Base-by-base conservation (phyloP, 768 basidiomycete species). In the Gyrodon lividus region DNA sequence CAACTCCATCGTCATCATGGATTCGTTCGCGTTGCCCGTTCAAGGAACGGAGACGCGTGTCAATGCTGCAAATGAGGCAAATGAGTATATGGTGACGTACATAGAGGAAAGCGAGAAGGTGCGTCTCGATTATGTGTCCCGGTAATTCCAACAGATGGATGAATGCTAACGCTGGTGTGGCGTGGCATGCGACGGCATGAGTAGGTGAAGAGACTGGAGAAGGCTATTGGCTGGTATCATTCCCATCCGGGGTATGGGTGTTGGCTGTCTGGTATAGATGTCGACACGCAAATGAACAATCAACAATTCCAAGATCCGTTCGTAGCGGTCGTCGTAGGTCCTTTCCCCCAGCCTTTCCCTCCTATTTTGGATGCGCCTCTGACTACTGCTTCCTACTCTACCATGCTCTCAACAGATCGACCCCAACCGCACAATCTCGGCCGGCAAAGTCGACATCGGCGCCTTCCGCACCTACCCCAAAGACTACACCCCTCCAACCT, bases 191-290 rank as follows among this genome's bases (percentile, higher is more conserved):
- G 30, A 13, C 38, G 12, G 13, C 5, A 44, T 20, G 40, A 39
- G 46, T 68, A 97, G 84, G 93, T 90, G 13, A 88, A 86, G 45
- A 75, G 94, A 63, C 75, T 83, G 43, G 93, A 96, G 68, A 84
- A 94, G 65, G 86, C 84, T 6, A 89, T 95, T 58, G 93, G 93
- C n/a, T 96, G 93, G 93, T 97, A 97, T 67, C 93, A 97, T 69
- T 96, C 93, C 14, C 97, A 99, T 74, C 97, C 97, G 5, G 97
- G 97, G 13, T 99, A 98, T 66, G 97, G 97, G 16, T 99, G 97
- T 70, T 99, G 97, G 97, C 74, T 99, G 8, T 98, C 95, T 12
- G 97, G 97, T 22, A 98, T 99, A 72, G 97, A 99, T 63, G 97
- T 98, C 52, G 91, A 89, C 66, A 99, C 97, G 0, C 97, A 99